Base-by-base conservation (phyloP, 495 filamentous ascomycete species). In the Penicillium cataractarum region DNA sequence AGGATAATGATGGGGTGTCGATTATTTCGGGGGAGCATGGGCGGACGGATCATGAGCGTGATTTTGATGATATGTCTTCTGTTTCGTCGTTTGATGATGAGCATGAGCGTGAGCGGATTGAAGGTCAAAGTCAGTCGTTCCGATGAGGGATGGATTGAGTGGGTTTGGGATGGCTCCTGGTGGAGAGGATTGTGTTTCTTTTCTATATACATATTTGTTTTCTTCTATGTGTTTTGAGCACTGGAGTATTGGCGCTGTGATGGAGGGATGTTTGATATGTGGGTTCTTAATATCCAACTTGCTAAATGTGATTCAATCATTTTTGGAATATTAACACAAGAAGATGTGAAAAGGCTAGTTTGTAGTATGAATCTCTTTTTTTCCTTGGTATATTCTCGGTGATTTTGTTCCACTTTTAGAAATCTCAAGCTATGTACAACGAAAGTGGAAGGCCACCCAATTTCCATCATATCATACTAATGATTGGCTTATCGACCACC, bases 11-110 rank as follows among this genome's bases (percentile, higher is more conserved):
- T 56, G 60, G 57, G 24, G 52, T 73, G 21, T 80, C 76, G 27
- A 62, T 68, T 21, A 58, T 78, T 13, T 79, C 77, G 26, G 62
- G 57, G 29, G 59, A 68, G n/a, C 64, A 66, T 60, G 66, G 60
- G 1, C 57, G 61, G 12, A 58, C 53, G 32, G 52, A 50, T 4
- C 52, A 63, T 37, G 66, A 57, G 13, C 49, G 60, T 12, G 65
- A 66, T 19, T 69, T 71, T 49, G 72, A 76, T 69, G 73, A 74
- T 40, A 42, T 75, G 42, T 80, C 77, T 15, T 75, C 74, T 31
- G 71, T 80, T 3, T 80, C 76, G 46, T 77, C 72, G 0, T 67
- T 77, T 58, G 62, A 72, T 32, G 73, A 66, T 40, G 60, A 55
- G 26, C 44, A 53, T 35, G 13, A 49, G 15, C 3, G 9, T 35